These are phyloP conservation scores for Rhynchospora tenuis DNA, from an alignment of 176 grass and related monocot species.

Conservation along the genomic window DNA sequence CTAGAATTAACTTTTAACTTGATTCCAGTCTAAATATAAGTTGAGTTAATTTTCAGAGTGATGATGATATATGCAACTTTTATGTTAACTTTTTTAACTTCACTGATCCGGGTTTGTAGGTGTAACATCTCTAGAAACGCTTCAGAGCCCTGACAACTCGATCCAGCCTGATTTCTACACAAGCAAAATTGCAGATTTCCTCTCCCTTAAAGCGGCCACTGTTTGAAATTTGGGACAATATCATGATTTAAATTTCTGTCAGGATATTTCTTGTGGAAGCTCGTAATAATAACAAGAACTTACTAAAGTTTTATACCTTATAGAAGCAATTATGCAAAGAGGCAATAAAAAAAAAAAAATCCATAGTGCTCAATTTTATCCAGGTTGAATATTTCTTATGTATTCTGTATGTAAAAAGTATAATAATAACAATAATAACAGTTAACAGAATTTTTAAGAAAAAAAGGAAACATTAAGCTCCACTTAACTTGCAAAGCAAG, in stretches of 20 bases:
- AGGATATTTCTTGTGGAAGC: conserved; percentile 15
- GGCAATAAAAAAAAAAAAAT: neutral
- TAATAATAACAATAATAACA: neutral
- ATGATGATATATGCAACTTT: neutral
- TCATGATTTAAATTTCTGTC: conserved; percentile 5
- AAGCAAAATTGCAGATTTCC: conserved; percentile 80
- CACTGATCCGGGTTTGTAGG: conserved; percentile 36
- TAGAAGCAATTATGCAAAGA: neutral
- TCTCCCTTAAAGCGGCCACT: conserved; percentile 67
- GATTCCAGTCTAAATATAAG: conserved; percentile 5
- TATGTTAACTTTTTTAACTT: neutral
- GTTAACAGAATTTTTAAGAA: neutral
- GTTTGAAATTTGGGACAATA: conserved; percentile 38
- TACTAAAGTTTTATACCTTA: neutral
- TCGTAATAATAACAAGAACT: conserved; percentile 8
- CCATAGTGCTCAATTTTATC: neutral
- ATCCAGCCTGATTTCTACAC: conserved; percentile 95
- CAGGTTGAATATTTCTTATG: neutral
- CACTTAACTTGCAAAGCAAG: neutral
- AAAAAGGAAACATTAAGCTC: neutral
- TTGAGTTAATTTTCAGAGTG: neutral
- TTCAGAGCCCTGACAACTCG: conserved; percentile 75
- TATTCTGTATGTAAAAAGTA: neutral
- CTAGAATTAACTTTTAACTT: neutral
- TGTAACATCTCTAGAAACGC: conserved; percentile 75